Conservation (phyloP, 257 asterid species). For the Primulina eburnea region DNA sequence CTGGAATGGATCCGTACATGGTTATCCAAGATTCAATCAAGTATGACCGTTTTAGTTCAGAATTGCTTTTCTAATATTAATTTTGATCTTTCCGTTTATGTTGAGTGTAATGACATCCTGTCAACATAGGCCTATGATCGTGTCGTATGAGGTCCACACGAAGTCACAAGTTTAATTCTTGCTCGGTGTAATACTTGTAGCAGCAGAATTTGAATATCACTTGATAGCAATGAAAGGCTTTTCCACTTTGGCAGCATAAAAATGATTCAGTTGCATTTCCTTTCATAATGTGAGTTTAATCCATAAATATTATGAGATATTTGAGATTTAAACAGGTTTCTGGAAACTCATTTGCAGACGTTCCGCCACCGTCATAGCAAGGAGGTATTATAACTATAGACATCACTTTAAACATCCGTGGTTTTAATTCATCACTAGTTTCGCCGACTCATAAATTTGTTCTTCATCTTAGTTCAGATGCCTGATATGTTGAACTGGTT, state of each 20-base stretch:
- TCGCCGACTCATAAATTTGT: slow-evolving; percentile 13
- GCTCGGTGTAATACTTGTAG: neutral
- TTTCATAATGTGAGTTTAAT: neutral
- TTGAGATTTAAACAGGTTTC: slow-evolving; percentile 38
- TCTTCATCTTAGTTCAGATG: slow-evolving; percentile 44
- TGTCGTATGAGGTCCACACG: neutral
- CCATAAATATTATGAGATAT: neutral
- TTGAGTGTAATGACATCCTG: neutral
- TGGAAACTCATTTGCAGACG: slow-evolving; percentile 62
- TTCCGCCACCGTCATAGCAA: slow-evolving; percentile 71
- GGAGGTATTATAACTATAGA: slow-evolving; percentile 43
- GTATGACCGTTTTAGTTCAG: slow-evolving; percentile 37
- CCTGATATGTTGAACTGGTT: slow-evolving; percentile 91
- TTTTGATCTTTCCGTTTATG: neutral
- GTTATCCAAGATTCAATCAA: slow-evolving; percentile 60
- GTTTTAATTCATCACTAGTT: neutral
- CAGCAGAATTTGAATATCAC: slow-evolving; percentile 1
- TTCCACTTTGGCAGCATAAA: neutral
- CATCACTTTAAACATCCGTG: neutral
- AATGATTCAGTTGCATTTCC: neutral
- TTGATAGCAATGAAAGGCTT: slow-evolving; percentile 12
- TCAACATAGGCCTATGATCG: neutral
- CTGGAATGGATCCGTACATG: slow-evolving; percentile 63
- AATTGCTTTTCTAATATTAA: no score
- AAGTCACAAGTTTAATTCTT: neutral